Evolutionary conservation across 2,329 filamentous ascomycete genomes (phyloP).

Genomic region (Fonsecaea erecta): DNA sequence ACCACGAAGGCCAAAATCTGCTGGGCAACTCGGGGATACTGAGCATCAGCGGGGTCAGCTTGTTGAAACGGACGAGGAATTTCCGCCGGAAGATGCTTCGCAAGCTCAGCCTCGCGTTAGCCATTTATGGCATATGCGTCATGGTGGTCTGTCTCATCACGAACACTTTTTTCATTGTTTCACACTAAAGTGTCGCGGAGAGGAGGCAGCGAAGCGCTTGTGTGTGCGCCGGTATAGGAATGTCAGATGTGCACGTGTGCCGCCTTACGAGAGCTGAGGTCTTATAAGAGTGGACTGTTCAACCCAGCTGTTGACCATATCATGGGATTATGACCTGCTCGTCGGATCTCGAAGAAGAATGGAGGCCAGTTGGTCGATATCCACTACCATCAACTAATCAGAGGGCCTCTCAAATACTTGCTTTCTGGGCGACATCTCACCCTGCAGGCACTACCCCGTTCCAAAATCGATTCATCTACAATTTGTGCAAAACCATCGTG

Average conservation of each 20-base stretch:
- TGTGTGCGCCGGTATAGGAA: background rate
- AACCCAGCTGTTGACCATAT: too few species aligned
- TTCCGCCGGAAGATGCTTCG: slow-evolving; percentile 70
- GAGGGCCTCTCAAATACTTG: background rate
- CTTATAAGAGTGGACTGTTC: background rate
- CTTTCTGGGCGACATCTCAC: background rate
- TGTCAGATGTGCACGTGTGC: background rate
- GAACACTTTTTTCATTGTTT: slow-evolving; percentile 77
- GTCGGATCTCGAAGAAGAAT: background rate
- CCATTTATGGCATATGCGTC: slow-evolving; percentile 81
- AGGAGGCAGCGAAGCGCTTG: background rate
- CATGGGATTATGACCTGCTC: too few species aligned
- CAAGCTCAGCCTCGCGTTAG: slow-evolving; percentile 73
- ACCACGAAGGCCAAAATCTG: slow-evolving; percentile 41
- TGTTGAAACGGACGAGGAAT: slow-evolving; percentile 54
- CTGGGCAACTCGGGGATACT: slow-evolving; percentile 50
- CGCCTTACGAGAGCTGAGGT: background rate
- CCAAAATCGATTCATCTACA: background rate
- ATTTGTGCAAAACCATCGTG: background rate
- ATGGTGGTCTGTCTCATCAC: slow-evolving; percentile 87
- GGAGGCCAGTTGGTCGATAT: background rate
- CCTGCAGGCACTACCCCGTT: background rate
- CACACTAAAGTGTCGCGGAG: slow-evolving; percentile 53
- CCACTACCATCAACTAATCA: background rate
- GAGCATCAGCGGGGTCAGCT: slow-evolving; percentile 59